Conservation (phyloP, 352 stramenopile genomes). For the Phytophthora quininea region DNA sequence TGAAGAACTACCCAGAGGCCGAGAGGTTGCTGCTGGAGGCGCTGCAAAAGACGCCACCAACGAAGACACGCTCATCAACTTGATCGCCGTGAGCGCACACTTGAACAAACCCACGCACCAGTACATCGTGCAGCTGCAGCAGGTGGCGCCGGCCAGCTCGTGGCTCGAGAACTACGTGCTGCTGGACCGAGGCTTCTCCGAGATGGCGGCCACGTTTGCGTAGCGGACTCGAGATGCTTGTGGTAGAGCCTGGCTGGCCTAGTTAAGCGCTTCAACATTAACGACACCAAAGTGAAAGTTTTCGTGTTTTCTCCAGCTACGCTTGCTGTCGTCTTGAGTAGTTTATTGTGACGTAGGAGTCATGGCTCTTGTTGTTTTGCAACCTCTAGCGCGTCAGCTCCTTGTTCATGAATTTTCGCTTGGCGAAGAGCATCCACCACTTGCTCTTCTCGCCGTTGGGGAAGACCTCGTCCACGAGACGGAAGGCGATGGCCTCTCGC, state of each 20-base stretch:
- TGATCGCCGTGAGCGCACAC: constrained; percentile 91
- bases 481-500: constrained; percentile 80
- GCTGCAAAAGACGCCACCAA: constrained; percentile 82
- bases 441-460: constrained; percentile 90
- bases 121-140: constrained; percentile 83
- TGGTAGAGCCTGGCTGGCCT: constrained; percentile 1
- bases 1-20: constrained; percentile 91
- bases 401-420: constrained; percentile 96
- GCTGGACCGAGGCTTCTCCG: constrained; percentile 72
- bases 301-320: constrained; percentile 16
- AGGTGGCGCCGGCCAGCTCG: constrained; percentile 69
- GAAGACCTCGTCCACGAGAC: constrained; percentile 87
- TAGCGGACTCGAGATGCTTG: constrained; percentile 18
- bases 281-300: constrained; percentile 4
- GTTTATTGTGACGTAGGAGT: too few relatives aligned
- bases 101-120: constrained; percentile 86
- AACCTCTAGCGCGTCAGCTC: constrained; percentile 65
- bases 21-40: constrained; percentile 90
- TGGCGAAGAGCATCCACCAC: constrained; percentile 95
- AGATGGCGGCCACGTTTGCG: constrained; percentile 72
- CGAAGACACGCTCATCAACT: constrained; percentile 94
- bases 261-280: constrained; percentile 23
- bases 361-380: too few relatives aligned
- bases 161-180: constrained; percentile 77
- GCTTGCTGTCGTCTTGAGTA: too few relatives aligned